Evolutionary conservation across 169 alveolate genomes (phyloP), one percentile per base, ranked within the genome.

Genomic region (Ophryocystis elektroscirrha): DNA sequence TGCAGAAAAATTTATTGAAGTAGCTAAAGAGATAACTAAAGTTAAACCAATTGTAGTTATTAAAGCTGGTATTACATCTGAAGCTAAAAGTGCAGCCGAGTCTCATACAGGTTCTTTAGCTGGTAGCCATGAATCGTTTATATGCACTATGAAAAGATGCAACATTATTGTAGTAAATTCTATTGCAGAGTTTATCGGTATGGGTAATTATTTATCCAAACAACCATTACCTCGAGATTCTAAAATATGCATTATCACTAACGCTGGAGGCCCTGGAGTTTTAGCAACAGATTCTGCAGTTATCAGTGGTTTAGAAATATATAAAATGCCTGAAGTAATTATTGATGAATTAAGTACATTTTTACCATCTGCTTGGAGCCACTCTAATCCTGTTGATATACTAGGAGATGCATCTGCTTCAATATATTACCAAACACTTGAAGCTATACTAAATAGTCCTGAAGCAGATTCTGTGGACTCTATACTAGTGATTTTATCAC

Each of bases 231-330:
- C 76, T 12, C 63, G 51, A 38, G 76, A 71, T 20, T 67, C 65
- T 47, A 67, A 60, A 35, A n/a, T 70, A 28, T 55, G 57, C 22
- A 71, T 74, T 1, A 37, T 74, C 30, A 74, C 84, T 9, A 74
- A 74, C 49, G 84, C 77, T 16, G 84, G 84, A 5, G 84, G 84
- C 0, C 78, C 73, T 1, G 84, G 76, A 4, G 84, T 74, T 0
- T 43, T 74, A 39, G 61, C 74, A 15, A 67, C 64, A 37, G 84
- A 74, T 47, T 64, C 72, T 47, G 48, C 65, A 28, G 56, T 54
- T 26, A 61, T 45, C 32, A 59, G 59, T 41, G 76, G 73, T 25
- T 67, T 68, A 4, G 36, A 44, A 20, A 47, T 74, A 32, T 63
- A 74, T 9, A 56, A 60, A 23, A 63, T 73, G 19, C 48, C 61